A percentile compares a stretch with the other conserved stretches of the same genome.
Evolutionary conservation across 2,329 filamentous ascomycete species (phyloP).

Genomic region (Ophiosphaerella korrae): DNA sequence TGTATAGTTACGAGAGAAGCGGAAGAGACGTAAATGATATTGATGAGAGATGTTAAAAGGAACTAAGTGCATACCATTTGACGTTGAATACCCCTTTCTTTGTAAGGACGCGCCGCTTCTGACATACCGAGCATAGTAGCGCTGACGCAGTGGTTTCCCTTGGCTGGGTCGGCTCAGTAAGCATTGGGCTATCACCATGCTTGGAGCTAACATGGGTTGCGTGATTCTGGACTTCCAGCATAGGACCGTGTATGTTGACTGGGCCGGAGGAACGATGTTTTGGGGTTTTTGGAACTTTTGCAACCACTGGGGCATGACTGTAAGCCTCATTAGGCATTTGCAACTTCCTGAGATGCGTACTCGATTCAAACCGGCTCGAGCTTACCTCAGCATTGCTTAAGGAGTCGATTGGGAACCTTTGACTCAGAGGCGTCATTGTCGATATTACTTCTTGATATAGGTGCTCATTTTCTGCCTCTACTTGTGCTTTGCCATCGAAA

Average conservation of each 20-base stretch:
- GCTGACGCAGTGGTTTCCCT: background rate
- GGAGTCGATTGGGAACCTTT: too few relatives aligned
- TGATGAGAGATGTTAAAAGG: background rate
- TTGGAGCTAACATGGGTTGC: background rate
- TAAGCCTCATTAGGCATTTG: too few relatives aligned
- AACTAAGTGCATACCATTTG: slow-evolving; percentile 14
- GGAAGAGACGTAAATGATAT: too few relatives aligned
- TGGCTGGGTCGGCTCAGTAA: background rate
- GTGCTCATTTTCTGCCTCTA: too few relatives aligned
- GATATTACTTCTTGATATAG: too few relatives aligned
- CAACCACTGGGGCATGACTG: background rate
- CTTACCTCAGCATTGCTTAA: too few relatives aligned
- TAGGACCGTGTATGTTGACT: background rate
- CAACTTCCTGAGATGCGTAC: too few relatives aligned
- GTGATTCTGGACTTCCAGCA: background rate
- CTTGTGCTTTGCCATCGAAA: too few relatives aligned
- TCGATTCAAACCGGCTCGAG: too few relatives aligned
- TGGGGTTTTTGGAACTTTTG: slow-evolving; percentile 21
- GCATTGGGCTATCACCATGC: background rate
- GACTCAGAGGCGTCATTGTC: too few relatives aligned
- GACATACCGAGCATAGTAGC: slow-evolving; percentile 17
- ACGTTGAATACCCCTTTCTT: background rate
- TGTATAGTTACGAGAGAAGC: background rate
- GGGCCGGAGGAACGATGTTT: slow-evolving; percentile 10
- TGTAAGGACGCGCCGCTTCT: slow-evolving; percentile 7